phyloP scores from a whole-genome alignment of 768 basidiomycete species.

The Ephemerocybe angulata region DNA sequence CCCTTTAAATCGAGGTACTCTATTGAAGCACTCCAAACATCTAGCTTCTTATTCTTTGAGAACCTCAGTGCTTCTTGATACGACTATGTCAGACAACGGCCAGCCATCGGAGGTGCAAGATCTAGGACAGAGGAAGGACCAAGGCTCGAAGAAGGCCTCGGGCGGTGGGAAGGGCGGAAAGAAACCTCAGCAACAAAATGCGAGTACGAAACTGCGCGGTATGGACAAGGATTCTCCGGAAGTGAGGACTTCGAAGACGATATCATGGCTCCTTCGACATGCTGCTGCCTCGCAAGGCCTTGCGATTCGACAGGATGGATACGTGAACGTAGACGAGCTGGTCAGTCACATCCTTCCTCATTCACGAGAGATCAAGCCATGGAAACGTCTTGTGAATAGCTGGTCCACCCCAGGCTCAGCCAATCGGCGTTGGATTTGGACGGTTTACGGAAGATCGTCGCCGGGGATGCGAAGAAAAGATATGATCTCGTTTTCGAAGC shows the following conservation, averaged over 20 bases:
- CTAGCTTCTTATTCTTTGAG: too few relatives aligned
- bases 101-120: too few relatives aligned
- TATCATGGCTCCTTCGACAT: conserved; percentile 91
- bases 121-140: too few relatives aligned
- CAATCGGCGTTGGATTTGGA: conserved; percentile 58
- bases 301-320: conserved; percentile 79
- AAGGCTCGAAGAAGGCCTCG: too few relatives aligned
- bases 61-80: too few relatives aligned
- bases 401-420: conserved; percentile 10
- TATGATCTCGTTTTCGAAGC: conserved; percentile 54
- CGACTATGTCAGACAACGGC: too few relatives aligned
- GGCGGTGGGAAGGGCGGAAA: conserved; percentile 2
- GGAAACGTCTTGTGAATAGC: background rate
- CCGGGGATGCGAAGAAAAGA: conserved; percentile 61
- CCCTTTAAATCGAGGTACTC: too few relatives aligned
- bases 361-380: background rate
- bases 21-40: too few relatives aligned
- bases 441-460: conserved; percentile 59
- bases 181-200: background rate
- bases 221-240: conserved; percentile 61
- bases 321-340: conserved; percentile 75
- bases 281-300: conserved; percentile 76
- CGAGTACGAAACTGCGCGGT: conserved; percentile 49
- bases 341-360: conserved; percentile 44
- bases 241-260: conserved; percentile 74